Percentiles rank a stretch among this genome's conserved stretches.
Evolutionary conservation across 2,329 filamentous ascomycete genomes (phyloP).

Genomic region (Xylariales sp.): DNA sequence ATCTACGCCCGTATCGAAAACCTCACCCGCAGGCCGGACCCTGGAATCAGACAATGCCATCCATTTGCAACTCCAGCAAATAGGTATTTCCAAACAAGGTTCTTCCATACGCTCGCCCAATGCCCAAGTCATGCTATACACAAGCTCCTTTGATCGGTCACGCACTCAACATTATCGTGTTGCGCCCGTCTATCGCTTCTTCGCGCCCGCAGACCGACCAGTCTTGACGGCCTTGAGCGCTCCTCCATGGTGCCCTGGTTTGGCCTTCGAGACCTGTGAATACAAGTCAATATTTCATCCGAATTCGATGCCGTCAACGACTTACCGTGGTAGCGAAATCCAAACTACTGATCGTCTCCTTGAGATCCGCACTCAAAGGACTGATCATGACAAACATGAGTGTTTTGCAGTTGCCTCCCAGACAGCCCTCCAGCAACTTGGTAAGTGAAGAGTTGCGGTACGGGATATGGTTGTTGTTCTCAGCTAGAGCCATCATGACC

Average conservation of each 20-base stretch:
- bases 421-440: constrained; percentile 18
- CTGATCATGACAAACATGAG: constrained; percentile 27
- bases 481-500: constrained; percentile 14
- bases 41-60: constrained; percentile 1
- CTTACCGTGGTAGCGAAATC: constrained; percentile 13
- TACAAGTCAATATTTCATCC: background rate
- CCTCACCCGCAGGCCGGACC: background rate
- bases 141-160: background rate
- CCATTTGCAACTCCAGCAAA: constrained; percentile 8
- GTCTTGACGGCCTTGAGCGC: constrained; percentile 12
- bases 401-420: constrained; percentile 19
- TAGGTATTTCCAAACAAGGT: constrained; percentile 8
- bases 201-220: background rate
- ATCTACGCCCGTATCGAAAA: constrained; percentile 1
- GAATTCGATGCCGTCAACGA: background rate
- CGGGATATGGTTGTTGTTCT: constrained; percentile 10
- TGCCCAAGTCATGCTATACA: background rate
- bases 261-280: constrained; percentile 12
- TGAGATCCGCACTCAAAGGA: constrained; percentile 14
- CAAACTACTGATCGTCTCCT: constrained; percentile 13
- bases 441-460: constrained; percentile 17
- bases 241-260: constrained; percentile 9
- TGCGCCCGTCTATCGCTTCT: constrained; percentile 3
- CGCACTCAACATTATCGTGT: background rate
- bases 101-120: constrained; percentile 1